Base-by-base conservation (phyloP, 495 filamentous ascomycete genomes). In the Corynascus novoguineensis region DNA sequence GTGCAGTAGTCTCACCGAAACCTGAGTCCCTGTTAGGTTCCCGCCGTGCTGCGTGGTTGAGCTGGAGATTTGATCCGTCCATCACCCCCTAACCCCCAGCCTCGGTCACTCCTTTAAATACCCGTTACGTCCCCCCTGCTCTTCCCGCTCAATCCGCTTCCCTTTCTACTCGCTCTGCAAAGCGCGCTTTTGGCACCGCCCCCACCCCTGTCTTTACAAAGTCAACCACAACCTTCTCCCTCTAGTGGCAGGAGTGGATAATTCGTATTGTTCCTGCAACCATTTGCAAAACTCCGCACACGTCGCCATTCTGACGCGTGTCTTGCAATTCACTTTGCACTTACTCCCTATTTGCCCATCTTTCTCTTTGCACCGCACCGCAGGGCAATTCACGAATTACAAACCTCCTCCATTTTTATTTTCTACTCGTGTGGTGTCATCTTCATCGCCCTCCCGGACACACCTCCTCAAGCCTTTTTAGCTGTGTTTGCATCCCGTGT, bases 21-120 rank as follows among this genome's bases (percentile, higher is more conserved):
- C 40, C 6, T 44, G 5, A 24, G 38, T 15, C 17, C 9, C 9
- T 15, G n/a, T 40, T 22, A 38, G 35, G 38, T 41, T 44, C 40
- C 21, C 44, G 4, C 12, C 24, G 22, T 37, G 12, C 3, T 50
- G 47, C 17, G 44, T 21, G n/a, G 42, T 47, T 12, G 44, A 35
- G 11, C 31, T 24, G 47, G 25, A 35, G 21, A 40, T 6, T 38
- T 38, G 25, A 24, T 32, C 53, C 53, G 46, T 55, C 29, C n/a
- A 25, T 19, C 14, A 38, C 24, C 19, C 44, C 46, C 41, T 45
- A 25, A 24, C 46, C 46, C 46, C 21, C 12, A 35, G 24, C 42
- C 49, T 46, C 40, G 25, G 41, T 25, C 50, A 35, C 53, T 56
- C 47, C 53, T 34, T 56, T 55, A 56, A 60, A 60, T 56, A 56